Evolutionary conservation across 2,329 filamentous ascomycete genomes (phyloP).

Genomic region (Polychaeton citri): DNA sequence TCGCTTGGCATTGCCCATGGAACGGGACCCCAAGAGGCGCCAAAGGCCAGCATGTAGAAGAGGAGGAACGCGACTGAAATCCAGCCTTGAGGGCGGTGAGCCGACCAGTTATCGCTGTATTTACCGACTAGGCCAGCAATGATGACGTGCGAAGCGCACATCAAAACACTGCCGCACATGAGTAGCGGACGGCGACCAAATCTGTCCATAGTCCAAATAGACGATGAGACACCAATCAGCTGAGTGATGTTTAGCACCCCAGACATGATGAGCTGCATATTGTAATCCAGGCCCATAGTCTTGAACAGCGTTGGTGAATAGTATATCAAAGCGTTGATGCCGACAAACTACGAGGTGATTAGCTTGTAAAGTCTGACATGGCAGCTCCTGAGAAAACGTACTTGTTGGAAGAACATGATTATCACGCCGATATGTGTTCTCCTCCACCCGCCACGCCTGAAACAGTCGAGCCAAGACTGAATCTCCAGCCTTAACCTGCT

Average conservation of each 20-base stretch:
- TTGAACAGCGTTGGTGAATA: constrained; percentile 34
- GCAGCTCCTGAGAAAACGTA: too few relatives aligned
- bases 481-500: constrained; percentile 36
- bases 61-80: constrained; percentile 36
- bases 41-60: constrained; percentile 30
- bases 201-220: constrained; percentile 33
- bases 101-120: constrained; percentile 23
- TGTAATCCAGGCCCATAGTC: constrained; percentile 24
- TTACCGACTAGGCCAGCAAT: constrained; percentile 28
- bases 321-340: constrained; percentile 35
- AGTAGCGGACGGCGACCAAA: constrained; percentile 28
- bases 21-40: constrained; percentile 32
- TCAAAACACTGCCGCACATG: constrained; percentile 28
- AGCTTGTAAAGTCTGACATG: too few relatives aligned
- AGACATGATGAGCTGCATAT: constrained; percentile 28
- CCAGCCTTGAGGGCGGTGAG: constrained; percentile 28
- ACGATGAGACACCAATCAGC: constrained; percentile 29
- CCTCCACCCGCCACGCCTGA: constrained; percentile 6
- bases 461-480: constrained; percentile 7
- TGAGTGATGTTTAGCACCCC: constrained; percentile 31
- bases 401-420: constrained; percentile 41
- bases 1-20: constrained; percentile 24
- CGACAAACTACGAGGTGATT: too few relatives aligned
- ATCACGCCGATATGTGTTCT: constrained; percentile 31
- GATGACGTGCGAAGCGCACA: constrained; percentile 18